A percentile compares a stretch with the other conserved stretches of the same genome.
phyloP scores from a whole-genome alignment of 768 basidiomycete species.

The Agaricus blazei region DNA sequence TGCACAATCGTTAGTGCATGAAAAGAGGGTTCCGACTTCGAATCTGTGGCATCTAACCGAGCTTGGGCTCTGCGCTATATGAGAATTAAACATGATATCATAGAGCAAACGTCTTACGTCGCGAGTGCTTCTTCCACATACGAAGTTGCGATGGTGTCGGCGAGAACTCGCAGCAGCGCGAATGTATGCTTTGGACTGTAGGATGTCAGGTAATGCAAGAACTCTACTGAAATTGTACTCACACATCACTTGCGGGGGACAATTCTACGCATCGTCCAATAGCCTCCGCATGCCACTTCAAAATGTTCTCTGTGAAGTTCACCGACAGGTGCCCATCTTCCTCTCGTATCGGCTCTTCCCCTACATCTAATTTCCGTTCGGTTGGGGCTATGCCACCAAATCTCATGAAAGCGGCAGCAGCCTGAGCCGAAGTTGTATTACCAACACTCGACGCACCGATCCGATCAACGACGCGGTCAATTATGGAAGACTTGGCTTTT shows the following conservation, averaged over 20 bases:
- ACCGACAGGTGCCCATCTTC: slow-evolving; percentile 80
- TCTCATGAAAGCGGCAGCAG: slow-evolving; percentile 84
- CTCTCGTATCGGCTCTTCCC: slow-evolving; percentile 69
- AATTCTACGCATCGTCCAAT: slow-evolving; percentile 93
- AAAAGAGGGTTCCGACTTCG: slow-evolving; percentile 77
- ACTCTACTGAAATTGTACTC: slow-evolving; percentile 25
- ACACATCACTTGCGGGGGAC: slow-evolving; percentile 80
- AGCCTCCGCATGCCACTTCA: slow-evolving; percentile 98
- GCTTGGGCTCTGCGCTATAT: slow-evolving; percentile 53
- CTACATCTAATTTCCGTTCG: slow-evolving; percentile 44
- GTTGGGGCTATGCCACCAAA: slow-evolving; percentile 71
- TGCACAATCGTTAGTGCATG: slow-evolving; percentile 60
- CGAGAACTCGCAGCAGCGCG: slow-evolving; percentile 73
- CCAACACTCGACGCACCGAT: slow-evolving; percentile 67
- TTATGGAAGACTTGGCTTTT: slow-evolving; percentile 70
- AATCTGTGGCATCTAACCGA: slow-evolving; percentile 68
- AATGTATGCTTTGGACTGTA: slow-evolving; percentile 85
- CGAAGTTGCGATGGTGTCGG: slow-evolving; percentile 75
- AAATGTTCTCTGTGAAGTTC: slow-evolving; percentile 80
- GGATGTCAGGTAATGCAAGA: slow-evolving; percentile 6
- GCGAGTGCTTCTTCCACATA: slow-evolving; percentile 93
- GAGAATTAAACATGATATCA: neutral
- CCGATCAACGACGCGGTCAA: slow-evolving; percentile 91
- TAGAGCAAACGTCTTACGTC: slow-evolving; percentile 51
- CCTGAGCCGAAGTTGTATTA: slow-evolving; percentile 72